Evolutionary conservation across 2,329 filamentous ascomycete genomes (phyloP).

Genomic region (Clarireedia hainanense): DNA sequence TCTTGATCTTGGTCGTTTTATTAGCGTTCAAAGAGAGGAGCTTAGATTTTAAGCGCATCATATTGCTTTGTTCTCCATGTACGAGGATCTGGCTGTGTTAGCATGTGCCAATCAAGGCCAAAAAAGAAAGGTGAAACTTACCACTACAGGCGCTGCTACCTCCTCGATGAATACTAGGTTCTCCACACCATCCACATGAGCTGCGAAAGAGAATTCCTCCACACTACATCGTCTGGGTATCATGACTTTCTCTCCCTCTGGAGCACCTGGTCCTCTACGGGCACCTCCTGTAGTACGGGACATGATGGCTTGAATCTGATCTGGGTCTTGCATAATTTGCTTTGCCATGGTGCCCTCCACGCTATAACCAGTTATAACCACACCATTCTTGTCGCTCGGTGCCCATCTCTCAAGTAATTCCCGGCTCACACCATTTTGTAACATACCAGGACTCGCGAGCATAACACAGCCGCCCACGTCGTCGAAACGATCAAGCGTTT

Average conservation of each 20-base stretch:
- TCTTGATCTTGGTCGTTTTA: conserved; percentile 72
- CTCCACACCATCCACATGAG: conserved; percentile 91
- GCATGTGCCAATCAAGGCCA: conserved; percentile 3
- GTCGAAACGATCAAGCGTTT: conserved; percentile 90
- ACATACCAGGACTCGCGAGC: conserved; percentile 95
- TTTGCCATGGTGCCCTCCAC: conserved; percentile 99
- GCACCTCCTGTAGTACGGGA: conserved; percentile 59
- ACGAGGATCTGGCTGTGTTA: conserved; percentile 66
- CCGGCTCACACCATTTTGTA: conserved; percentile 91
- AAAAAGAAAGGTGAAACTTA: conserved; percentile 42
- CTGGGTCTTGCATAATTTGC: conserved; percentile 88
- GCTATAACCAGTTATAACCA: conserved; percentile 96
- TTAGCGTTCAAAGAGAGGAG: conserved; percentile 83
- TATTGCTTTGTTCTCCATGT: conserved; percentile 94
- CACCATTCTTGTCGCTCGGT: conserved; percentile 92
- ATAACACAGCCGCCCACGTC: conserved; percentile 94
- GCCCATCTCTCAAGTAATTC: conserved; percentile 94
- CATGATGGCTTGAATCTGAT: conserved; percentile 92
- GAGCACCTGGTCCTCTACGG: conserved; percentile 47
- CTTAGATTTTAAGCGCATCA: conserved; percentile 94
- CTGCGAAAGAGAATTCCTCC: conserved; percentile 90
- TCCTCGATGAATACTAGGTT: conserved; percentile 97
- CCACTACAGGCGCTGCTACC: conserved; percentile 82
- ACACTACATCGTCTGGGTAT: conserved; percentile 89
- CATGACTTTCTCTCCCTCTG: conserved; percentile 78